Conservation (phyloP, 208 protist species). For the Leishmania tropica region DNA sequence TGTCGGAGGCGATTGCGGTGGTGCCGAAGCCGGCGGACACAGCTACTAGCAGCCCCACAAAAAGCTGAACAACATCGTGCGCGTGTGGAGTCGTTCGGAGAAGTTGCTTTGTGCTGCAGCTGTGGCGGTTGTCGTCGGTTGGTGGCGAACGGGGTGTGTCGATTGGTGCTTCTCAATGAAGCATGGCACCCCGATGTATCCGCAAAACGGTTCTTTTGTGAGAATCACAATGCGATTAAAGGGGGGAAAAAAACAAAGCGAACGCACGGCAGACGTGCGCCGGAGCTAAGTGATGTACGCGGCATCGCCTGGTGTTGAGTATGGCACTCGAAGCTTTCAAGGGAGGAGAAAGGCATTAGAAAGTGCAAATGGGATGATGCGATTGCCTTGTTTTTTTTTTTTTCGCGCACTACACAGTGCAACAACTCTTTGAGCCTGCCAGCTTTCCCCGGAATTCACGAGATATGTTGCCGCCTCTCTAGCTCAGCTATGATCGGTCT, state of each 20-base stretch:
- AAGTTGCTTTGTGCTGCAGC: background rate
- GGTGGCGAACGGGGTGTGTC: background rate
- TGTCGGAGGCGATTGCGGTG: constrained; percentile 26
- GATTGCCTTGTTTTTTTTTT: background rate
- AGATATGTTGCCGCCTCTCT: background rate
- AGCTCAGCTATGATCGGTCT: background rate
- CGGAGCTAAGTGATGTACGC: background rate
- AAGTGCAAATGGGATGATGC: too few species aligned
- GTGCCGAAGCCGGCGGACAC: background rate
- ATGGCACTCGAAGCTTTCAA: background rate
- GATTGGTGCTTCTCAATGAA: background rate
- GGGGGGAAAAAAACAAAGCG: background rate
- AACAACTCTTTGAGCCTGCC: too few species aligned
- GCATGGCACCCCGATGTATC: background rate
- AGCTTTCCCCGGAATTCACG: background rate
- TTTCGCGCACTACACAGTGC: background rate
- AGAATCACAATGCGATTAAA: background rate
- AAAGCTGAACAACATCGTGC: background rate
- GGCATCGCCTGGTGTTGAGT: background rate
- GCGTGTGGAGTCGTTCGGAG: background rate
- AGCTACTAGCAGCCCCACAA: background rate
- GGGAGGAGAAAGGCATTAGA: background rate
- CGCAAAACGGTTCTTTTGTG: background rate
- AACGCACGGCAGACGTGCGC: background rate
- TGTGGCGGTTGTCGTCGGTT: background rate